Base-by-base conservation (phyloP, 805 yeast species). In the Saccharomyces eubayanus region DNA sequence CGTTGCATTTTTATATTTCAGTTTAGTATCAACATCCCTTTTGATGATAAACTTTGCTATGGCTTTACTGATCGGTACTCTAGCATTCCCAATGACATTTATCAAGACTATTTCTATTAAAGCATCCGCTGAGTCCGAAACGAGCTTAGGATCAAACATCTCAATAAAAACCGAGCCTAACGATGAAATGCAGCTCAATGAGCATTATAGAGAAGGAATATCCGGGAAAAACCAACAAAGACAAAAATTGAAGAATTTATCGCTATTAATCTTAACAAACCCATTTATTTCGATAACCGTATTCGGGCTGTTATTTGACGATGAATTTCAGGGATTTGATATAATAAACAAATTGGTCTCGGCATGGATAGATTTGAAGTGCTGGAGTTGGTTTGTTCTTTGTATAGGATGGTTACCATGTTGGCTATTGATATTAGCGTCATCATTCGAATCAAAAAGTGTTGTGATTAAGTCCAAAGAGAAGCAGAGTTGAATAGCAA, bases 331-430 rank as follows among this genome's bases (percentile, higher is more conserved):
- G 0, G 67, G 73, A 5, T 68, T 59, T 6, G 51, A 72, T 9
- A 62, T 84, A 5, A 73, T 84, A 51, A 64, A 69, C 21, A 81
- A 82, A 0, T 71, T 90, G 14, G 66, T 84, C 10, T 74, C 79
- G 28, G 81, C 89, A 2, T 88, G 91, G 85, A 64, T 73, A 28
- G 80, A 83, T 41, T 70, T 87, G 53, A 86, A 85, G 53, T 84
- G 87, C 55, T 89, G 96, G 92, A 87, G 96, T 0, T 89, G 96
- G 91, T 77, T 81, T 53, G 78, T 87, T 27, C 65, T 90, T 1
- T 74, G 82, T 45, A 72, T 84, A 46, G 87, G 89, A 0, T 90
- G 96, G 96, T 67, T 84, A 41, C 96, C 97, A 2, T 77, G 83
- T 5, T 92, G 98, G 98, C 47, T 82, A 3, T 61, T 72, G 14